phyloP scores from a whole-genome alignment of 2,329 filamentous ascomycete genomes.

The Kalaharituber pfeilii region DNA sequence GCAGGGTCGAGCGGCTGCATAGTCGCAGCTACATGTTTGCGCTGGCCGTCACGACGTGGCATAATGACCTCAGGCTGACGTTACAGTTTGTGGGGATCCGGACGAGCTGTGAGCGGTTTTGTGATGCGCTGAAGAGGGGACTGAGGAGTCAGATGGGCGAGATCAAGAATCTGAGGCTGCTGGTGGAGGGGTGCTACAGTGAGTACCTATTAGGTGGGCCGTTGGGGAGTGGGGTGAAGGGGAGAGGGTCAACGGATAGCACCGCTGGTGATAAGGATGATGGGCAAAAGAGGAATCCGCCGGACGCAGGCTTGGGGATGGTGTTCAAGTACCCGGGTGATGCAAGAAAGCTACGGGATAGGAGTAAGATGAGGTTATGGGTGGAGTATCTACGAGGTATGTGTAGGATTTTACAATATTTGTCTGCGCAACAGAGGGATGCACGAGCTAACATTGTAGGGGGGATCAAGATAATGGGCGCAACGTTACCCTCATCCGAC shows the following conservation, averaged over 20 bases:
- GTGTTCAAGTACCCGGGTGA: constrained; percentile 90
- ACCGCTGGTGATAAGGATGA: constrained; percentile 35
- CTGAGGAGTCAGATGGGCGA: constrained; percentile 73
- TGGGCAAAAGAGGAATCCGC: constrained; percentile 46
- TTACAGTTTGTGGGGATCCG: constrained; percentile 80
- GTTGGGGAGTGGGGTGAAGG: constrained; percentile 19
- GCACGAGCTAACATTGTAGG: constrained; percentile 2
- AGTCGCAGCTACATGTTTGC: constrained; percentile 87
- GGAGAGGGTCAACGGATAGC: constrained; percentile 23
- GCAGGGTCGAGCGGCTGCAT: constrained; percentile 79
- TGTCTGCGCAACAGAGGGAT: neutral
- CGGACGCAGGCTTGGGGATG: constrained; percentile 88
- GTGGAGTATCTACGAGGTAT: constrained; percentile 67
- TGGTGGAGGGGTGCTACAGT: constrained; percentile 76
- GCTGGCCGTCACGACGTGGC: constrained; percentile 89
- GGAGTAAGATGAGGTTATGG: constrained; percentile 96
- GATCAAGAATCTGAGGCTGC: constrained; percentile 64
- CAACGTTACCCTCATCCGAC: constrained; percentile 77
- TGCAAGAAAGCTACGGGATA: constrained; percentile 77
- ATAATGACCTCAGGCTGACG: constrained; percentile 74
- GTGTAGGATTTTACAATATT: constrained; percentile 2
- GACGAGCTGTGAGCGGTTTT: constrained; percentile 83
- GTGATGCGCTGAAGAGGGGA: constrained; percentile 83
- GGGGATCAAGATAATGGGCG: constrained; percentile 58
- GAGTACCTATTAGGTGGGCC: constrained; percentile 49